phyloP scores from a whole-genome alignment of 2,329 filamentous ascomycete genomes.

The Fusarium heterosporum region DNA sequence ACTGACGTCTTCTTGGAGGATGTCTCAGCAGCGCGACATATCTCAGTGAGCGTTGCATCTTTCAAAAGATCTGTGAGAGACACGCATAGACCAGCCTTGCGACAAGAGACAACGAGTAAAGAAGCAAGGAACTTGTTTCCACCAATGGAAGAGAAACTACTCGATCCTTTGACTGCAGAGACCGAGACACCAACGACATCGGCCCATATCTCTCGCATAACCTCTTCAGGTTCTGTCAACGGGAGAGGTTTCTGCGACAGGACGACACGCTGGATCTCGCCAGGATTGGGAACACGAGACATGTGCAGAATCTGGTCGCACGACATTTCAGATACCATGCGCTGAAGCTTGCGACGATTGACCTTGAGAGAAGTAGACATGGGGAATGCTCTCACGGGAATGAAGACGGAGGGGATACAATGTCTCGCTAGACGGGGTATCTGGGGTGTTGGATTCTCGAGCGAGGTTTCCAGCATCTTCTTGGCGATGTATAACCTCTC shows the following conservation, averaged over 20 bases:
- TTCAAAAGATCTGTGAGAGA: constrained; percentile 58
- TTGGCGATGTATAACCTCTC: constrained; percentile 59
- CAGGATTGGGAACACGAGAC: constrained; percentile 53
- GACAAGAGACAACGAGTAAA: constrained; percentile 59
- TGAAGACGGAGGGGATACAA: constrained; percentile 61
- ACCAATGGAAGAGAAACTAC: constrained; percentile 60
- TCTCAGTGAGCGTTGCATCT: constrained; percentile 57
- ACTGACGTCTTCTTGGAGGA: background rate
- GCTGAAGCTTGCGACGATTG: constrained; percentile 61
- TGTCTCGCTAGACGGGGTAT: constrained; percentile 50
- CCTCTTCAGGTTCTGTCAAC: constrained; percentile 60
- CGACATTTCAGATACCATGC: constrained; percentile 57
- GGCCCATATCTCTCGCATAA: constrained; percentile 62
- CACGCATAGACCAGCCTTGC: constrained; percentile 56
- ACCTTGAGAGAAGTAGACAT: constrained; percentile 64
- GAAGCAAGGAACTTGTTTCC: constrained; percentile 60
- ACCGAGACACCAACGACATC: constrained; percentile 55
- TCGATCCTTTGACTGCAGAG: constrained; percentile 55
- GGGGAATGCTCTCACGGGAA: constrained; percentile 62
- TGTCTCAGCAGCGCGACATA: constrained; percentile 54
- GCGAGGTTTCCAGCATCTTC: constrained; percentile 57
- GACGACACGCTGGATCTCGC: constrained; percentile 51
- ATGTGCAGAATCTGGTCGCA: constrained; percentile 58
- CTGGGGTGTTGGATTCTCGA: constrained; percentile 49
- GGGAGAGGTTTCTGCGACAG: constrained; percentile 58